Base-by-base conservation (phyloP, 495 filamentous ascomycete species). In the Pseudevernia furfuracea region DNA sequence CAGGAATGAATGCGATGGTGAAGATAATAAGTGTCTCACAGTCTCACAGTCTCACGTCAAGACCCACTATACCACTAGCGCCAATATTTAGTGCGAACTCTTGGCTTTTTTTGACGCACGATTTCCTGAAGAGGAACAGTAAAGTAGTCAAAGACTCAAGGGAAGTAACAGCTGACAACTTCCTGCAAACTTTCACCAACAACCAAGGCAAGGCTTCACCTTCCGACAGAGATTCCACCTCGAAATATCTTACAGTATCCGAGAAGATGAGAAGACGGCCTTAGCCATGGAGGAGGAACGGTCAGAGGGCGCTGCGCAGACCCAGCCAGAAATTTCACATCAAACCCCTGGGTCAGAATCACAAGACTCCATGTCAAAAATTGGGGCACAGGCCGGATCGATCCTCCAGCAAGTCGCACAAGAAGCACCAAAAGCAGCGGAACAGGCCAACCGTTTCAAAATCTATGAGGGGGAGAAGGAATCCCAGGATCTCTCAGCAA, bases 261-360 rank as follows among this genome's bases (percentile, higher is more conserved):
- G 14, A 34, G 36, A 65, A 65, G 44, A 65, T 65, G 63, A 21
- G 63, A 53, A 65, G 59, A 46, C 58, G 57, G 63, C 43, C 58
- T 55, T 53, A 60, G 36, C 15, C 41, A 65, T 65, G 62, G 38
- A 39, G 11, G 62, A 59, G 58, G 55, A 65, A 59, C 63, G 46
- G 38, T 43, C 36, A 53, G 57, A 60, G 56, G 57, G 43, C 43
- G 34, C 28, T 9, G 37, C 36, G 56, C 63, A 65, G 43, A 58
- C 25, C 25, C 34, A n/a, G 19, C 63, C 30, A 65, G 36, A 52
- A 17, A 41, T 43, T 30, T 25, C 30, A 17, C 41, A 21, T 39
- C 41, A 59, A 28, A 64, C 34, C 32, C 15, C n/a, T 37, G 52
- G 25, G 37, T 36, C 49, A 30, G 30, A n/a, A 10, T 14, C 32